These are phyloP conservation scores for Cryptosporidium meleagridis DNA, from an alignment of 169 alveolate species.

Conservation along the genomic window DNA sequence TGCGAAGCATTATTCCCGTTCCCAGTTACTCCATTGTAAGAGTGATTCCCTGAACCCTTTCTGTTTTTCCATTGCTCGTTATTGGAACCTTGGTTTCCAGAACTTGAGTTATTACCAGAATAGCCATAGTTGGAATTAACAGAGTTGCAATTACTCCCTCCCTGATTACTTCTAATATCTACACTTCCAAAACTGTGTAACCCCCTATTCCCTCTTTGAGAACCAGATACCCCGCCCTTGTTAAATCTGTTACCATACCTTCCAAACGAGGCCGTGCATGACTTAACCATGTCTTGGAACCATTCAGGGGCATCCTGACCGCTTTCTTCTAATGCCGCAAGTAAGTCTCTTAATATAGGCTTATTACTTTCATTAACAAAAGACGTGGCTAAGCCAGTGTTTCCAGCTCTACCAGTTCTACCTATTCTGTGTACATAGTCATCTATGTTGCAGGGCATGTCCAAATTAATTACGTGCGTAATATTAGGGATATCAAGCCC, in stretches of 20 bases:
- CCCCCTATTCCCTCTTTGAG: slow-evolving; percentile 53
- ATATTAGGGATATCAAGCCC: slow-evolving; percentile 97
- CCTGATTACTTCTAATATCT: slow-evolving; percentile 46
- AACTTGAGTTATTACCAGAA: not conserved
- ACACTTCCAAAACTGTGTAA: slow-evolving; percentile 66
- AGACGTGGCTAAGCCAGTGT: slow-evolving; percentile 95
- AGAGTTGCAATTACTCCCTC: slow-evolving; percentile 6
- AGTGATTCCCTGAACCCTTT: slow-evolving; percentile 4
- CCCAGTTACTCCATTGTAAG: slow-evolving; percentile 6
- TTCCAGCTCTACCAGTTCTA: slow-evolving; percentile 99
- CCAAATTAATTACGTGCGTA: slow-evolving; percentile 94
- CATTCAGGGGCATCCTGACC: slow-evolving; percentile 80
- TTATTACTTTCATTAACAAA: slow-evolving; percentile 91
- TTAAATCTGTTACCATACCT: slow-evolving; percentile 43
- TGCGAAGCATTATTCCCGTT: slow-evolving; percentile 58
- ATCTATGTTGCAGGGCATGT: slow-evolving; percentile 94
- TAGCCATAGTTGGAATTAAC: not conserved
- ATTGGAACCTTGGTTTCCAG: slow-evolving; percentile 43
- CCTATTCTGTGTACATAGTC: slow-evolving; percentile 97
- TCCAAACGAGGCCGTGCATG: slow-evolving; percentile 72
- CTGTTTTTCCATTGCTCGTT: slow-evolving; percentile 19
- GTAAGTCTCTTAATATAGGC: slow-evolving; percentile 88
- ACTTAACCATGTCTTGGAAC: slow-evolving; percentile 78
- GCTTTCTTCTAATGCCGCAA: slow-evolving; percentile 81
- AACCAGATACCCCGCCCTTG: slow-evolving; percentile 1